Conservation (phyloP, 2,329 filamentous ascomycete species). For the Neopestalotiopsis clavispora region DNA sequence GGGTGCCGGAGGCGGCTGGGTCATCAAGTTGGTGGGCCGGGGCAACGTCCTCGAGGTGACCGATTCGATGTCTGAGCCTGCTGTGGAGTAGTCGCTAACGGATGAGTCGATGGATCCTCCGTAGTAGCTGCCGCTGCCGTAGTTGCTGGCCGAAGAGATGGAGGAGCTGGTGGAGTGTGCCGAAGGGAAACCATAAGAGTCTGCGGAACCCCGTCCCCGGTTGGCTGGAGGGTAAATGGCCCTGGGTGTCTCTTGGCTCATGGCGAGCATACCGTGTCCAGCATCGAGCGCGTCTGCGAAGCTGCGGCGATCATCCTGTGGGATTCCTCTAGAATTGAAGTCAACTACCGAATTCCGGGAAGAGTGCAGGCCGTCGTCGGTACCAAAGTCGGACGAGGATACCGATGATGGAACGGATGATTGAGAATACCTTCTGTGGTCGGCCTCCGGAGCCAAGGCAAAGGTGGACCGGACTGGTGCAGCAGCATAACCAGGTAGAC, state of each 20-base stretch:
- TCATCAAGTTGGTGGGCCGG: slow-evolving; percentile 66
- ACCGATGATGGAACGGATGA: slow-evolving; percentile 71
- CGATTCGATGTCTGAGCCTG: slow-evolving; percentile 83
- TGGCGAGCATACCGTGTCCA: slow-evolving; percentile 90
- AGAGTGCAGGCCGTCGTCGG: slow-evolving; percentile 40
- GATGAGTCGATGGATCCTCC: slow-evolving; percentile 83
- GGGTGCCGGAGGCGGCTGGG: slow-evolving; percentile 77
- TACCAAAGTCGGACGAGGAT: slow-evolving; percentile 51
- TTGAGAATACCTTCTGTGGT: slow-evolving; percentile 76
- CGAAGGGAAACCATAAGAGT: slow-evolving; percentile 91
- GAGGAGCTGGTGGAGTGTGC: slow-evolving; percentile 86
- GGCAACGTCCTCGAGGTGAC: slow-evolving; percentile 83
- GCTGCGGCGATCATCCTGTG: slow-evolving; percentile 63
- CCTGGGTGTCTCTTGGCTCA: slow-evolving; percentile 92
- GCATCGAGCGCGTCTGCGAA: slow-evolving; percentile 92
- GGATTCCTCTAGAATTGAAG: slow-evolving; percentile 63
- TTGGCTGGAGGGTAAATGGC: slow-evolving; percentile 78
- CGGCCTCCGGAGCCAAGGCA: slow-evolving; percentile 60
- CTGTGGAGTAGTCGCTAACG: slow-evolving; percentile 91
- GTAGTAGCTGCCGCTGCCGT: slow-evolving; percentile 78
- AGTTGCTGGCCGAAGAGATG: slow-evolving; percentile 81
- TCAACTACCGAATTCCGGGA: slow-evolving; percentile 70
- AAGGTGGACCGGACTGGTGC: slow-evolving; percentile 66
- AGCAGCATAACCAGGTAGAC: slow-evolving; percentile 70
- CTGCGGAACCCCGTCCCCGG: slow-evolving; percentile 72